Base-by-base conservation (phyloP, 2,329 filamentous ascomycete genomes). In the Dryadomyces sulphureus region DNA sequence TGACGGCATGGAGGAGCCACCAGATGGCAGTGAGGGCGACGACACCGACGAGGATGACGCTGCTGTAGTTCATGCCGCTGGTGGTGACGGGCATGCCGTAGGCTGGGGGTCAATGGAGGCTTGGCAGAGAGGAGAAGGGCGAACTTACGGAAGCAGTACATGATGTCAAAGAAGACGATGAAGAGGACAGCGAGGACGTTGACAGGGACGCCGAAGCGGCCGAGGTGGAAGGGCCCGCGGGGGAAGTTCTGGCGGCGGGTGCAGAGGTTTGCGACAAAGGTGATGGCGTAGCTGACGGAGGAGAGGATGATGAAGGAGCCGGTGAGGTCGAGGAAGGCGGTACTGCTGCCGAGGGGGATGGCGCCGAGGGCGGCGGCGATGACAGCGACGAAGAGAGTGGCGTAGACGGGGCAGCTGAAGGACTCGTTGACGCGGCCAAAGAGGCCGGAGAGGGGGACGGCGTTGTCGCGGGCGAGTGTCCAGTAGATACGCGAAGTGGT, bases 271-370 rank as follows among this genome's bases (percentile, higher is more conserved):
- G 72, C 71, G 45, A 56, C 50, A 47, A 67, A 65, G 1, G 64
- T 62, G 43, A 68, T 63, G 14, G 69, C 67, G 52, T 77, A 77
- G 0, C 72, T 76, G 7, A 72, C 61, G 27, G 68, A 69, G 12
- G 70, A 73, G 30, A 77, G 61, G 49, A 75, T 69, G 48, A 76
- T 70, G 56, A 75, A 78, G 34, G 70, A 75, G 20, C 73, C 72
- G 3, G 74, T 68, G 35, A 78, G 66, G 51, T 73, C 72, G 51
- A 68, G 65, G 59, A 78, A 77, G 2, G 72, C 74, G 5, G 70
- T 71, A 4, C 60, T 59, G 44, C 66, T 73, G 38, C 72, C 73
- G 9, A 76, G 62, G 22, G 74, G 72, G 51, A 77, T 75, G 46
- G 70, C 73, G 9, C 72, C 73, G 9, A 77, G 64, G 30, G 66